Evolutionary conservation across 768 basidiomycete genomes (phyloP).

Genomic region (Trametes cubensis): DNA sequence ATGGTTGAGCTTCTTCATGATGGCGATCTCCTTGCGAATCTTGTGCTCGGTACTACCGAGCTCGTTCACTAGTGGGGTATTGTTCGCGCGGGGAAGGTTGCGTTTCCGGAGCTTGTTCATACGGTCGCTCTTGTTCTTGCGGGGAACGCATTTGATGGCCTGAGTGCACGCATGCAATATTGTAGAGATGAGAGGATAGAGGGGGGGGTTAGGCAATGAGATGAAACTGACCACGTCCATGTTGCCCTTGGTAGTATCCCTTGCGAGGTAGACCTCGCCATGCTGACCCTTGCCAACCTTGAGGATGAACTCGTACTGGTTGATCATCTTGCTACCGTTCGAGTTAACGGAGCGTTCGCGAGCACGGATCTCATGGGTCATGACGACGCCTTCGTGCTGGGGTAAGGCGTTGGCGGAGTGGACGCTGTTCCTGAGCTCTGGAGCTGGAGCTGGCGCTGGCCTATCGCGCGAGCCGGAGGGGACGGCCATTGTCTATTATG

Average conservation of each 20-base stretch:
- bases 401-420: conserved; percentile 23
- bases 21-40: conserved; percentile 92
- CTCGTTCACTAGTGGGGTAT: conserved; percentile 64
- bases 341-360: conserved; percentile 39
- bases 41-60: conserved; percentile 77
- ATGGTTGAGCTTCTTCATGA: conserved; percentile 96
- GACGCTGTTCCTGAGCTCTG: conserved; percentile 23
- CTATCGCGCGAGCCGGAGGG: conserved; percentile 23
- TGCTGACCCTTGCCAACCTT: conserved; percentile 89
- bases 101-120: conserved; percentile 49
- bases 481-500: conserved; percentile 29
- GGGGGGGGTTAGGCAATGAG: too few species aligned
- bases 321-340: conserved; percentile 56
- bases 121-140: conserved; percentile 71
- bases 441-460: conserved; percentile 8
- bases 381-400: conserved; percentile 50
- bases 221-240: conserved; percentile 43
- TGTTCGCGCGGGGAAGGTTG: conserved; percentile 46
- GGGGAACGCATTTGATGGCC: conserved; percentile 81
- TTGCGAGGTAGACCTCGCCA: conserved; percentile 83
- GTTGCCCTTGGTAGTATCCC: conserved; percentile 46
- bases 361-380: conserved; percentile 41
- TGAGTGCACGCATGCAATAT: conserved; percentile 31
- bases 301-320: conserved; percentile 81
- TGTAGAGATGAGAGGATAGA: not conserved